phyloP scores from a whole-genome alignment of 139 green algal genomes.

The Volvox reticuliferus region DNA sequence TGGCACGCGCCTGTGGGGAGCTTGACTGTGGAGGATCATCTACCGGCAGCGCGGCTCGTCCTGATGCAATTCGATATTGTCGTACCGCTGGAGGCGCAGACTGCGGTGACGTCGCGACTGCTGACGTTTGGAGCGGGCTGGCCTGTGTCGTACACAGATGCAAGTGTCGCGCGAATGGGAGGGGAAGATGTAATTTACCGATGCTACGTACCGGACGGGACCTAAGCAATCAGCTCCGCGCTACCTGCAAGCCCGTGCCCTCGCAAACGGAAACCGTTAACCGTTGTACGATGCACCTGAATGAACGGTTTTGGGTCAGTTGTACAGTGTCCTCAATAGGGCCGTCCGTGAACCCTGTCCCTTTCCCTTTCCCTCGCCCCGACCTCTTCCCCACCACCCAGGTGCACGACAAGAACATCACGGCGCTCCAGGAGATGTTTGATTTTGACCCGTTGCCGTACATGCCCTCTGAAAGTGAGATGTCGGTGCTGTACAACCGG shows the following conservation, averaged over 20 bases:
- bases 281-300: too few species aligned
- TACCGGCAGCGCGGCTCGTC: constrained; percentile 1
- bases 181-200: too few species aligned
- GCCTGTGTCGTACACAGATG: not conserved
- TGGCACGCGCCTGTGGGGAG: constrained; percentile 26
- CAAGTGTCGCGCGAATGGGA: not conserved
- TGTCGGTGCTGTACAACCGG: not conserved
- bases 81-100: constrained; percentile 16
- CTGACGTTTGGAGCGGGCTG: constrained; percentile 25
- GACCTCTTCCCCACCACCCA: not conserved
- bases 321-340: too few species aligned
- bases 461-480: not conserved
- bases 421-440: not conserved
- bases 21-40: not conserved
- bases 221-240: too few species aligned
- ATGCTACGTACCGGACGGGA: too few species aligned
- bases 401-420: constrained; percentile 45
- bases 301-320: too few species aligned
- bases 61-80: constrained; percentile 38
- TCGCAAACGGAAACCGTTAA: too few species aligned
- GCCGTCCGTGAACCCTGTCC: too few species aligned
- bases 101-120: not conserved
- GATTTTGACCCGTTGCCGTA: constrained; percentile 21
- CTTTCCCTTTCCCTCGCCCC: not conserved
- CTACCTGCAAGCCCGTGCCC: too few species aligned